Evolutionary conservation across 192 early-diverging fungal genomes (phyloP), one percentile per base, ranked within the genome.

Genomic region (Backusella liffmaniae): DNA sequence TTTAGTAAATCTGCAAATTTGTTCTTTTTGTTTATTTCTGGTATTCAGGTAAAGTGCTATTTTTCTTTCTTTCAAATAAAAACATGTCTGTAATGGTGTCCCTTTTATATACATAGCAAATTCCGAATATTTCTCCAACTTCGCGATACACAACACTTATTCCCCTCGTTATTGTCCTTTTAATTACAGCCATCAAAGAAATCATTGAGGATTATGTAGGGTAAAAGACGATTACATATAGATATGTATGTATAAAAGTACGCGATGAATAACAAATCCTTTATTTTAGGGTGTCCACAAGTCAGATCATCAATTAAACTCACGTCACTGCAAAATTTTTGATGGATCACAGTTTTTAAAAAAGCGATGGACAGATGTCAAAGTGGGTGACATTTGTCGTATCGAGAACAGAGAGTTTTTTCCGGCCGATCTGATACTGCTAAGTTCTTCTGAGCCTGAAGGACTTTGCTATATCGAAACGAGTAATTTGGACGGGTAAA

Each of bases 1-100:
- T 99, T 99, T 77, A 94, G 93, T 68, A 96, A 96, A 85, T 97
- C 97, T 82, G 98, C 98, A 49, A 99, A 99, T 86, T 83, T 98
- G 9, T 39, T 39, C 37, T 39, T 39, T 39, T 39, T 39, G 37
- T 39, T 39, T 39, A 39, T 39, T 9, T 95, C 94, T 15, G 90
- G 89, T 66, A 95, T 98, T 67, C 96, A 97, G 86, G 93, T 94
- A 86, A 53, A 53, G 49, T 53, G 5, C 49, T 0, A 16, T 21
- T 53, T n/a, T 53, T 15, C 5, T n/a, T 53, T 15, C 5, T 53
- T 53, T 67, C 46, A 34, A 67, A 32, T 32, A 32, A 37, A 39
- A 10, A 39, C 2, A 39, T 12, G 37, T 0, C 37, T 39, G 2
- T 39, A 39, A 39, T 39, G 37, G 10, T 32, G 3, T 26, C 8